These are phyloP conservation scores for Zopfia rhizophila DNA, from an alignment of 2,329 filamentous ascomycete species.

Conservation along the genomic window DNA sequence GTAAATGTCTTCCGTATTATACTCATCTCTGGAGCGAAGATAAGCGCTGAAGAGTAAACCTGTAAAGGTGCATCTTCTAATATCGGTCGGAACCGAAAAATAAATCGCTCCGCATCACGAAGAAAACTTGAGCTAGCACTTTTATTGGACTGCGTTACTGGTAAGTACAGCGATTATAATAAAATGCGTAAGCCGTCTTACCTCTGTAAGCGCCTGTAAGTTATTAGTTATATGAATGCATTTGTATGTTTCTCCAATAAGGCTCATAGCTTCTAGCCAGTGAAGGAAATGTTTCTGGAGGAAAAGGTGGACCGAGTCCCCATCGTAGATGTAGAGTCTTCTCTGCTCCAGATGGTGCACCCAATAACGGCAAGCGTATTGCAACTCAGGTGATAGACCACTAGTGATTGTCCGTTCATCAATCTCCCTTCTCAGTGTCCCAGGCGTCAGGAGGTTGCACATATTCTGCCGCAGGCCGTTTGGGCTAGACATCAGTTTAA, in stretches of 20 bases:
- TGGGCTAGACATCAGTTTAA: slow-evolving; percentile 40
- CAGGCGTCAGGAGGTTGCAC: slow-evolving; percentile 45
- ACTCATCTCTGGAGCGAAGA: slow-evolving; percentile 38
- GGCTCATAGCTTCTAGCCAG: slow-evolving; percentile 55
- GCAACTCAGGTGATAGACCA: slow-evolving; percentile 14
- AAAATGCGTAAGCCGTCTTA: slow-evolving; percentile 4
- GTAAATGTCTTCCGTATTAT: too few species aligned
- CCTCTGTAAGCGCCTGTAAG: slow-evolving; percentile 1
- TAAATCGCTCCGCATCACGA: slow-evolving; percentile 40
- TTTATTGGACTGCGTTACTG: slow-evolving; percentile 6
- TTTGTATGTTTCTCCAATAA: slow-evolving; percentile 33
- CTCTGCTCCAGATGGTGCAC: slow-evolving; percentile 45
- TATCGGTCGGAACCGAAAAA: slow-evolving; percentile 22
- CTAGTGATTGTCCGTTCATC: neutral
- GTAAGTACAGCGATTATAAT: slow-evolving; percentile 1
- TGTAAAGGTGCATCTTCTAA: slow-evolving; percentile 45
- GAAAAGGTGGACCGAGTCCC: slow-evolving; percentile 42
- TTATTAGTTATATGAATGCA: slow-evolving; percentile 23
- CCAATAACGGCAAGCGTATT: too few species aligned
- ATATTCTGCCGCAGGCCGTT: slow-evolving; percentile 45
- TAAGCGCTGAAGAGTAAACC: slow-evolving; percentile 42
- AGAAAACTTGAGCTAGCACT: slow-evolving; percentile 20
- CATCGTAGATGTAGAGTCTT: slow-evolving; percentile 25
- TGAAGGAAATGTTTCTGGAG: slow-evolving; percentile 50
- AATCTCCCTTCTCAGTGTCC: slow-evolving; percentile 23